Evolutionary conservation across 495 filamentous ascomycete species (phyloP).

Genomic region (Cercophora samala): DNA sequence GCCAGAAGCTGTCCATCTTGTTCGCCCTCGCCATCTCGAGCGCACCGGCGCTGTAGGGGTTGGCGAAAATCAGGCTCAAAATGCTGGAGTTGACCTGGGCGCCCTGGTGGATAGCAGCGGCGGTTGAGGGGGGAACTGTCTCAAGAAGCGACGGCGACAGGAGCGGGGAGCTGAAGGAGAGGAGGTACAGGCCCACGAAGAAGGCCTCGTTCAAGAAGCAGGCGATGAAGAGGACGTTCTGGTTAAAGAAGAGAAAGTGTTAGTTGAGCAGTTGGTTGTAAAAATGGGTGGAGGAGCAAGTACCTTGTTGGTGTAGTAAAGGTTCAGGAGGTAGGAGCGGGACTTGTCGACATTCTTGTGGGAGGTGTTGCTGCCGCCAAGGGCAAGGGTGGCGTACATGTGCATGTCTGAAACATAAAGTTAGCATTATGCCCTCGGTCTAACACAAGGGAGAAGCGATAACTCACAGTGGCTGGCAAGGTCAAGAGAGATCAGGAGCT

Average conservation of each 20-base stretch:
- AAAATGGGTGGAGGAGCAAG: slow-evolving; percentile 23
- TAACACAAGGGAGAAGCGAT: not conserved
- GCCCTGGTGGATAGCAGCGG: slow-evolving; percentile 57
- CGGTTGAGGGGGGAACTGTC: slow-evolving; percentile 43
- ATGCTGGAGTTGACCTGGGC: slow-evolving; percentile 63
- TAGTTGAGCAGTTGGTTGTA: not conserved
- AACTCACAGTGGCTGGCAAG: slow-evolving; percentile 73
- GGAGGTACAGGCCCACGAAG: slow-evolving; percentile 96
- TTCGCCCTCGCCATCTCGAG: slow-evolving; percentile 88
- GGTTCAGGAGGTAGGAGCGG: slow-evolving; percentile 76
- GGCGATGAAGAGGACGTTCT: slow-evolving; percentile 89
- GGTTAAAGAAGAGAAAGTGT: slow-evolving; percentile 10
- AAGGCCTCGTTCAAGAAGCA: slow-evolving; percentile 91
- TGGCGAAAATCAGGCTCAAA: slow-evolving; percentile 64
- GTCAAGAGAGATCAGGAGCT: slow-evolving; percentile 85
- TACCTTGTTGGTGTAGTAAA: slow-evolving; percentile 97
- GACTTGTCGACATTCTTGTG: slow-evolving; percentile 91
- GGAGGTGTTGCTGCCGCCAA: slow-evolving; percentile 73
- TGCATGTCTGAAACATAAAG: slow-evolving; percentile 60
- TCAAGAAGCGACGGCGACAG: slow-evolving; percentile 78
- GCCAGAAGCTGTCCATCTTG: slow-evolving; percentile 81
- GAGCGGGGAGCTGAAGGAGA: slow-evolving; percentile 87
- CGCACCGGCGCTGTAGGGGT: slow-evolving; percentile 85
- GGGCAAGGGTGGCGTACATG: slow-evolving; percentile 88
- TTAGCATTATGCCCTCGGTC: not conserved